Evolutionary conservation across 2,329 filamentous ascomycete genomes (phyloP), one percentile per base, ranked within the genome.

Genomic region (Aspergillus bombycis): DNA sequence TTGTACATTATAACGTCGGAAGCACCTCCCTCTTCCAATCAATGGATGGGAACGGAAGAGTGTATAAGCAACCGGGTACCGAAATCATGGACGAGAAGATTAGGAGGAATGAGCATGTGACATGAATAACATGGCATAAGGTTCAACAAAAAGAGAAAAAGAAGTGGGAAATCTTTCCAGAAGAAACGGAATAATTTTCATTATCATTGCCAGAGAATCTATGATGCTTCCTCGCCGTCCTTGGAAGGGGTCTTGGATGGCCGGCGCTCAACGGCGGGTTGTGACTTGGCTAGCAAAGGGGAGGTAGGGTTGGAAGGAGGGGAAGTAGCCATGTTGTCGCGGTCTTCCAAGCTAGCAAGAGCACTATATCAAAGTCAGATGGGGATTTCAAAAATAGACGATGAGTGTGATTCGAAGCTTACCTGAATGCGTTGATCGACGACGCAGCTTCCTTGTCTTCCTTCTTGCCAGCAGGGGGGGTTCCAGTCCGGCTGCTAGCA

Each of bases 371-470:
- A 30, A 21, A 48, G 28, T 45, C 43, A 67, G 57, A 70, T 60
- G 65, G 67, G 58, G 65, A 4, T 4, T n/a, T 30, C 26, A 53
- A 50, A 8, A 23, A 19, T 26, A 43, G 23, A 36, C 10, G 21
- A 36, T 23, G 32, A n/a, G 21, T 21, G 14, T 4, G 4, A n/a
- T 26, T n/a, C 19, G 12, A 23, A 66, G 71, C 90, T 85, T 88
- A 97, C 94, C 93, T 94, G 83, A 97, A 99, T 71, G 94, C 90
- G 84, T 99, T 99, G 70, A 89, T 88, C 74, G 91, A 91, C 64
- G 88, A 90, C 59, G 86, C 85, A 72, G 86, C 86, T 66, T 84
- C 81, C 75, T 86, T 85, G 66, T 85, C 81, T 70, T 88, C 84
- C 78, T 89, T 88, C 71, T 88, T 87, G 72, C 84, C 83, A 28